These are phyloP conservation scores for Cladosporium halotolerans DNA, from an alignment of 2,329 filamentous ascomycete species.

Conservation along the genomic window DNA sequence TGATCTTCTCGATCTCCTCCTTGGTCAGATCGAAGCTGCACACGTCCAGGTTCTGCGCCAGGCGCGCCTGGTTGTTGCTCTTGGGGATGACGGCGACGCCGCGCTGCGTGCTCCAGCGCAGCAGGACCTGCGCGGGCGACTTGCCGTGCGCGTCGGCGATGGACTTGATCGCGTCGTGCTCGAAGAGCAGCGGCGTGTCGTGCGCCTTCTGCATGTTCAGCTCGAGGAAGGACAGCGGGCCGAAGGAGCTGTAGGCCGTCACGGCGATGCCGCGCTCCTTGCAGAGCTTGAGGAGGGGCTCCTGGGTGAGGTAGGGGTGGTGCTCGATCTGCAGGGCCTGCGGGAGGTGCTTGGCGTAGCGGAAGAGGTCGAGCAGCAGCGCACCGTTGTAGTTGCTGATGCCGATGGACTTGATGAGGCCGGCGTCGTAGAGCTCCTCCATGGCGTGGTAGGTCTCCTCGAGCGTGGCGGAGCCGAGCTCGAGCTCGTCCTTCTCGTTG, in stretches of 20 bases:
- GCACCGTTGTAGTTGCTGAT: slow-evolving; percentile 77
- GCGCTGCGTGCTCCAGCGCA: slow-evolving; percentile 82
- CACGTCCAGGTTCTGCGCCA: slow-evolving; percentile 63
- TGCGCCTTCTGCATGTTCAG: slow-evolving; percentile 64
- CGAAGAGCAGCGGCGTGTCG: slow-evolving; percentile 62
- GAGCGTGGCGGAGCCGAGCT: slow-evolving; percentile 62
- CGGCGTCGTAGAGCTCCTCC: slow-evolving; percentile 64
- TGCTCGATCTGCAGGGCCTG: slow-evolving; percentile 83
- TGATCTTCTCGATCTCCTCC: slow-evolving; percentile 62
- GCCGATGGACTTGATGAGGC: slow-evolving; percentile 67
- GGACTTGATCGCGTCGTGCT: slow-evolving; percentile 57
- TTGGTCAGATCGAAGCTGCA: slow-evolving; percentile 59
- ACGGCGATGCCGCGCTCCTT: slow-evolving; percentile 64
- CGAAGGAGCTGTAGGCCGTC: slow-evolving; percentile 80
- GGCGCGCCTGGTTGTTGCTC: slow-evolving; percentile 52
- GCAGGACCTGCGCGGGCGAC: slow-evolving; percentile 71
- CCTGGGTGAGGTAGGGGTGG: slow-evolving; percentile 80
- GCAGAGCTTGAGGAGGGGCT: slow-evolving; percentile 62
- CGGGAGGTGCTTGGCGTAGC: slow-evolving; percentile 67
- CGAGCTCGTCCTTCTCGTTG: slow-evolving; percentile 56
- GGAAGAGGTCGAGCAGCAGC: slow-evolving; percentile 71
- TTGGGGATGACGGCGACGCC: slow-evolving; percentile 78
- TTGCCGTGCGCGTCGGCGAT: slow-evolving; percentile 66
- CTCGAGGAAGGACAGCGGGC: slow-evolving; percentile 71
- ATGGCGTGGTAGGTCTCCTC: slow-evolving; percentile 79